Percentiles rank a stretch among this genome's conserved stretches.
Conservation (phyloP, 1,284 basidiomycete species). For the Mycosarcoma mackinlayi region DNA sequence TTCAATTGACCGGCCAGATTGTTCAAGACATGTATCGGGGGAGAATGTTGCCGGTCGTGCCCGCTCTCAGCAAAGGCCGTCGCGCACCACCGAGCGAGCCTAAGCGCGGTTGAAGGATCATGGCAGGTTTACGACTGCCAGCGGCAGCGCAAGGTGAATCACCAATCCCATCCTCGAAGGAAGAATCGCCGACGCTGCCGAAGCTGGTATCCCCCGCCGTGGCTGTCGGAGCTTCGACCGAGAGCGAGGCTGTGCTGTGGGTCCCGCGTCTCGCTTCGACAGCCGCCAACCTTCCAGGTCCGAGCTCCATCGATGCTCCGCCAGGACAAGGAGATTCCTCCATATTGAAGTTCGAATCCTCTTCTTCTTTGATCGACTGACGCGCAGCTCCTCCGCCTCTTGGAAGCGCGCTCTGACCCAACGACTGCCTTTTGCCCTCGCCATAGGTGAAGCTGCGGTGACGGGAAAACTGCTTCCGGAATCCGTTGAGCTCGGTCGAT, state of each 20-base stretch:
- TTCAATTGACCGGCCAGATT: too few relatives aligned
- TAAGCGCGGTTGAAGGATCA: slow-evolving; percentile 31
- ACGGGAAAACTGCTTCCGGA: slow-evolving; percentile 76
- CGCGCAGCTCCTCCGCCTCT: not conserved
- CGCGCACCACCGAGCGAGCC: slow-evolving; percentile 24
- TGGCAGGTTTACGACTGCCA: slow-evolving; percentile 22
- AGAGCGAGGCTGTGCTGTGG: not conserved
- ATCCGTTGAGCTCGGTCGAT: slow-evolving; percentile 86
- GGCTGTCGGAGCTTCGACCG: not conserved
- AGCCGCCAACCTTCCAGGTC: not conserved
- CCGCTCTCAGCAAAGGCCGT: slow-evolving; percentile 39
- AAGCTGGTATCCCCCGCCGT: slow-evolving; percentile 55
- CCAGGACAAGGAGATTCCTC: slow-evolving; percentile 46
- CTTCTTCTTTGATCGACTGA: slow-evolving; percentile 49
- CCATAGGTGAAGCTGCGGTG: slow-evolving; percentile 65
- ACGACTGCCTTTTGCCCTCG: slow-evolving; percentile 38
- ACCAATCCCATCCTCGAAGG: slow-evolving; percentile 56
- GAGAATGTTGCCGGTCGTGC: slow-evolving; percentile 43
- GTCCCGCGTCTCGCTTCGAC: not conserved
- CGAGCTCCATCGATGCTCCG: slow-evolving; percentile 4
- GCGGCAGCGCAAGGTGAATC: slow-evolving; percentile 61
- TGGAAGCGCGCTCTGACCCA: not conserved
- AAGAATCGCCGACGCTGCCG: slow-evolving; percentile 60
- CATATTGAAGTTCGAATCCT: slow-evolving; percentile 21
- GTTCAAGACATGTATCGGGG: slow-evolving; percentile 15